A percentile compares a stretch with the other conserved stretches of the same genome.
Conservation (phyloP, 768 basidiomycete species). For the Leucocoprinus sp. region DNA sequence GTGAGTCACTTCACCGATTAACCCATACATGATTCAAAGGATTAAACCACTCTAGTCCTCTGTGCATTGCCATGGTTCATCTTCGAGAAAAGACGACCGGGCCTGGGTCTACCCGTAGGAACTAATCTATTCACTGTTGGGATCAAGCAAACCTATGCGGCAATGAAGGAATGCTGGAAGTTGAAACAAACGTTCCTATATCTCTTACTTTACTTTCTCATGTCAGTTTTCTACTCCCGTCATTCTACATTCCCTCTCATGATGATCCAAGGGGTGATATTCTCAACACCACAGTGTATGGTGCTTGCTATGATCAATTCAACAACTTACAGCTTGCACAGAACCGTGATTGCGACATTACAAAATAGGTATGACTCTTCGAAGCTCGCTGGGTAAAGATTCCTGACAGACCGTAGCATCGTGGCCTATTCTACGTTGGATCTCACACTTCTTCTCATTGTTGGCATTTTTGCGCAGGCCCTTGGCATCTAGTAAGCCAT, state of each 20-base stretch:
- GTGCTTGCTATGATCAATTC: background rate
- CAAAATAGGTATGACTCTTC: slow-evolving; percentile 49
- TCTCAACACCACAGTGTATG: slow-evolving; percentile 59
- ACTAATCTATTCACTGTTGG: slow-evolving; percentile 55
- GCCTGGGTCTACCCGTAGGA: slow-evolving; percentile 48
- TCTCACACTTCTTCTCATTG: slow-evolving; percentile 56
- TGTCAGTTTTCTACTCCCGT: slow-evolving; percentile 32
- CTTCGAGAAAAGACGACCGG: slow-evolving; percentile 58
- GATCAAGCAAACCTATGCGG: slow-evolving; percentile 57
- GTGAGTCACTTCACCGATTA: slow-evolving; percentile 28
- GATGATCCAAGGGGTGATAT: slow-evolving; percentile 55
- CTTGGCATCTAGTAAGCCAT: slow-evolving; percentile 57
- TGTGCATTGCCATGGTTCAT: slow-evolving; percentile 72
- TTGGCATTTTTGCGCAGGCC: slow-evolving; percentile 57
- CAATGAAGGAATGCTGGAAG: slow-evolving; percentile 54
- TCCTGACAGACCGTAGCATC: slow-evolving; percentile 36
- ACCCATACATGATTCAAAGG: background rate
- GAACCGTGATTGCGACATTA: slow-evolving; percentile 63
- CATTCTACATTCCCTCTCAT: background rate
- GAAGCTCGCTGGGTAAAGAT: background rate
- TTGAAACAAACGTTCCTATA: slow-evolving; percentile 71
- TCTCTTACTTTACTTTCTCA: slow-evolving; percentile 68
- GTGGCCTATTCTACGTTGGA: slow-evolving; percentile 66
- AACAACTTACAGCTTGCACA: slow-evolving; percentile 17
- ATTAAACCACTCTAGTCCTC: slow-evolving; percentile 31